These are phyloP conservation scores for Rhizopogon rudus DNA, from an alignment of 768 basidiomycete species.

Conservation along the genomic window DNA sequence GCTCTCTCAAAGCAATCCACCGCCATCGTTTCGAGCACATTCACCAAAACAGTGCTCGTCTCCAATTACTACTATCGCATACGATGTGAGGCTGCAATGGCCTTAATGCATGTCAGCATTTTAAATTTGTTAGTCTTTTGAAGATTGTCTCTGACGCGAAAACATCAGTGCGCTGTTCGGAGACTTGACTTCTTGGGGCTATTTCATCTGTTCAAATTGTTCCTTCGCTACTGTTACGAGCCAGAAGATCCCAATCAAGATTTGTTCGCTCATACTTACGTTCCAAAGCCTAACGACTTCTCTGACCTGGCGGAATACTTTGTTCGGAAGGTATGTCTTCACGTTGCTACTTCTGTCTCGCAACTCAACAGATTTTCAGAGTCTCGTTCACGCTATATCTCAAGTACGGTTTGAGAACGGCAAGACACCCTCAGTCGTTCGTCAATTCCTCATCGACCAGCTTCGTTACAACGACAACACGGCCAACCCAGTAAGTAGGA, in stretches of 20 bases:
- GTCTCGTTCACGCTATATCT: slow-evolving; percentile 76
- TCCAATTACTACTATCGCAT: slow-evolving; percentile 96
- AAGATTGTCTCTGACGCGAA: slow-evolving; percentile 10
- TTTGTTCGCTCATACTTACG: slow-evolving; percentile 80
- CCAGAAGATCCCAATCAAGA: slow-evolving; percentile 79
- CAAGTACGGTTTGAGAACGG: slow-evolving; percentile 84
- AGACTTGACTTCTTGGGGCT: slow-evolving; percentile 84
- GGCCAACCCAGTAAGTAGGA: slow-evolving; percentile 65
- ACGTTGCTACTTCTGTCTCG: neutral
- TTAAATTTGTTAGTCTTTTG: slow-evolving; percentile 6
- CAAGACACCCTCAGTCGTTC: slow-evolving; percentile 80
- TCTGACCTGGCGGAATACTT: slow-evolving; percentile 90
- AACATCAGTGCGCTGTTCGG: slow-evolving; percentile 71
- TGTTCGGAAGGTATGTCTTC: slow-evolving; percentile 71
- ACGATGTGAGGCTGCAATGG: slow-evolving; percentile 88
- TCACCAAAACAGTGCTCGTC: slow-evolving; percentile 91
- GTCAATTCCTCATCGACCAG: slow-evolving; percentile 86
- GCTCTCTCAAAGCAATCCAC: slow-evolving; percentile 80
- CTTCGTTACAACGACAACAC: slow-evolving; percentile 96
- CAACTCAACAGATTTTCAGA: slow-evolving; percentile 35
- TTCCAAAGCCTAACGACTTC: slow-evolving; percentile 96
- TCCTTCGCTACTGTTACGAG: slow-evolving; percentile 86
- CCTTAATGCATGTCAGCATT: slow-evolving; percentile 68
- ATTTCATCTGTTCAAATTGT: slow-evolving; percentile 95
- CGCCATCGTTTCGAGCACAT: slow-evolving; percentile 81